A percentile compares a stretch with the other conserved stretches of the same genome.
Conservation (phyloP, 2,329 filamentous ascomycete species). For the Monilinia fructigena region DNA sequence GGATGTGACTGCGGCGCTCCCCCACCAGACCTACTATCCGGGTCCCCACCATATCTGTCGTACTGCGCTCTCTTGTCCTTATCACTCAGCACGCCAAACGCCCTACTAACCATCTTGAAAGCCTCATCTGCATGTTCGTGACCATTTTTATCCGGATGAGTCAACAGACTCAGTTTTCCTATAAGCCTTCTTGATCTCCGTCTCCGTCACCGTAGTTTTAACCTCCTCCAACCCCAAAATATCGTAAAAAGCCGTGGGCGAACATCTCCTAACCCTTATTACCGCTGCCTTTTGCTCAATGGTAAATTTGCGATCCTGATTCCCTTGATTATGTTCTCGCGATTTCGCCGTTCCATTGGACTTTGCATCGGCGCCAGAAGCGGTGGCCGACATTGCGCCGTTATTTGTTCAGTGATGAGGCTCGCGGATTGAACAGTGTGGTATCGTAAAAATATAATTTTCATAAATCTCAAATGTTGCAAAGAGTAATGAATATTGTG, state of each 20-base stretch:
- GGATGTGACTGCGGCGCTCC: slow-evolving; percentile 52
- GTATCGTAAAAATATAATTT: background rate
- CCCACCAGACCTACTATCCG: slow-evolving; percentile 78
- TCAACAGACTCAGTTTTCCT: slow-evolving; percentile 91
- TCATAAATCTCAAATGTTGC: background rate
- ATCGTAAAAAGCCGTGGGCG: slow-evolving; percentile 89
- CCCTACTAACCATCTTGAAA: slow-evolving; percentile 95
- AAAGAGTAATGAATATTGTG: slow-evolving; percentile 5
- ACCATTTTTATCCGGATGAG: slow-evolving; percentile 98
- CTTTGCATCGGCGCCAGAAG: slow-evolving; percentile 45
- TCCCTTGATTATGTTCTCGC: slow-evolving; percentile 57
- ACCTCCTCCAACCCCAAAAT: slow-evolving; percentile 74
- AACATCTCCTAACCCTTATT: slow-evolving; percentile 80
- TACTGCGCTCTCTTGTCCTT: slow-evolving; percentile 88
- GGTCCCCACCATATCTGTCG: slow-evolving; percentile 87
- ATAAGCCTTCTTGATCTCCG: slow-evolving; percentile 97
- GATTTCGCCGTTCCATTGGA: slow-evolving; percentile 41
- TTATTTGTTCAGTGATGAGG: slow-evolving; percentile 1
- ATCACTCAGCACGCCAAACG: slow-evolving; percentile 90
- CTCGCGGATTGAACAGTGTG: slow-evolving; percentile 4
- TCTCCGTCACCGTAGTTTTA: slow-evolving; percentile 65
- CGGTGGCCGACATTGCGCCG: slow-evolving; percentile 42
- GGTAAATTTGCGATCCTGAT: slow-evolving; percentile 70
- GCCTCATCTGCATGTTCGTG: slow-evolving; percentile 94
- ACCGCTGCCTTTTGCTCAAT: slow-evolving; percentile 90